These are phyloP conservation scores for Lipomyces spencermartinsiae DNA, from an alignment of 805 yeast genomes.

Conservation along the genomic window DNA sequence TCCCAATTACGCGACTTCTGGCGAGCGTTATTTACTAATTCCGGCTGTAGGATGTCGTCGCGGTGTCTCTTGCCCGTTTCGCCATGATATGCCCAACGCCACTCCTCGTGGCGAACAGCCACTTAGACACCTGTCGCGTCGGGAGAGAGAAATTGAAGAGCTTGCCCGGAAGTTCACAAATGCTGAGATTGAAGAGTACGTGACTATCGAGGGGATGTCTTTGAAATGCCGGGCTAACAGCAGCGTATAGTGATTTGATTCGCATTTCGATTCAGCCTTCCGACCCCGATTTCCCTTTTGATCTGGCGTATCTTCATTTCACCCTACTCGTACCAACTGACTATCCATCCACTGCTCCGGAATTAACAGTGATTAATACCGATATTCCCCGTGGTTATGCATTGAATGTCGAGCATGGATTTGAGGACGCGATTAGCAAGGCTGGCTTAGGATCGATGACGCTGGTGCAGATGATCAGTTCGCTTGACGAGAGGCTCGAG, in stretches of 20 bases:
- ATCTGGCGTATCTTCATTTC: slow-evolving; percentile 59
- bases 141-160: slow-evolving; percentile 17
- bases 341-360: slow-evolving; percentile 62
- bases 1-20: not conserved
- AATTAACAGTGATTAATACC: slow-evolving; percentile 63
- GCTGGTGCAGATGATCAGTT: slow-evolving; percentile 59
- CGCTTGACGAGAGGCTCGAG: slow-evolving; percentile 66
- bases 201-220: not conserved
- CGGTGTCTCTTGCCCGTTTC: slow-evolving; percentile 22
- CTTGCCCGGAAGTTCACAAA: slow-evolving; percentile 14
- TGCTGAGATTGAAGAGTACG: slow-evolving; percentile 26
- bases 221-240: not conserved
- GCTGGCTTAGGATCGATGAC: slow-evolving; percentile 52
- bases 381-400: slow-evolving; percentile 75
- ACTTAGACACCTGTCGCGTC: not conserved
- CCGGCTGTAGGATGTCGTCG: slow-evolving; percentile 39
- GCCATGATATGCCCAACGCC: slow-evolving; percentile 11
- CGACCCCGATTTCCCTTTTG: slow-evolving; percentile 78
- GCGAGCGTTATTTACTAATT: slow-evolving; percentile 36
- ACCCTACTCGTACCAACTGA: slow-evolving; percentile 60
- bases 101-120: not conserved
- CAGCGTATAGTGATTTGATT: slow-evolving; percentile 13
- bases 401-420: slow-evolving; percentile 70
- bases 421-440: slow-evolving; percentile 45
- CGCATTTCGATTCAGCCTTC: slow-evolving; percentile 52